Conservation (phyloP, 441 rosid genomes). For the Gossypium lobatum region DNA sequence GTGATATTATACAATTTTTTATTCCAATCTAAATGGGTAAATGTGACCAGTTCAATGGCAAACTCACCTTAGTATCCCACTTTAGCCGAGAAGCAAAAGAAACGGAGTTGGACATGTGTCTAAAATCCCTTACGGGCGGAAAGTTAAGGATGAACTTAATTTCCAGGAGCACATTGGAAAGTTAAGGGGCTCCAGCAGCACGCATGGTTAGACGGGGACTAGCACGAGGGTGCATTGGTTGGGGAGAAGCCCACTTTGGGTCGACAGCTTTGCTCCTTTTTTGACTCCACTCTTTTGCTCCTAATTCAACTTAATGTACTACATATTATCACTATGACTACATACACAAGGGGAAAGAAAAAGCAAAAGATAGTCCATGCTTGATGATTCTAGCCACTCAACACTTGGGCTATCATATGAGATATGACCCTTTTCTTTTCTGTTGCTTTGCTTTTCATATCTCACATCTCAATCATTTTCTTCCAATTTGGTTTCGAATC, state of each 20-base stretch:
- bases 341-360: neutral
- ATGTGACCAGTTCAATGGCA: neutral
- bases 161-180: neutral
- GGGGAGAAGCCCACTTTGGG: neutral
- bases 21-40: neutral
- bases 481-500: neutral
- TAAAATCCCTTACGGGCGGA: neutral
- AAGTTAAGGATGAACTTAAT: neutral
- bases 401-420: neutral
- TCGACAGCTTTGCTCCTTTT: neutral
- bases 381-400: neutral
- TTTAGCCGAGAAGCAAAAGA: neutral
- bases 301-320: neutral
- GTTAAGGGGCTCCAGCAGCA: conserved; percentile 8
- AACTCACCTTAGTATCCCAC: neutral
- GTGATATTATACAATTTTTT: neutral
- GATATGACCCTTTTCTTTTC: neutral
- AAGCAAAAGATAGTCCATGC: neutral
- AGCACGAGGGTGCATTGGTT: neutral
- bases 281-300: neutral
- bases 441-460: neutral
- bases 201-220: neutral
- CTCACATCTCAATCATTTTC: neutral
- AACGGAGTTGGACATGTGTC: neutral
- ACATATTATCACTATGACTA: neutral